Evolutionary conservation across 2,329 filamentous ascomycete genomes (phyloP).

Genomic region (Paecilomyces dactylethromorphus): DNA sequence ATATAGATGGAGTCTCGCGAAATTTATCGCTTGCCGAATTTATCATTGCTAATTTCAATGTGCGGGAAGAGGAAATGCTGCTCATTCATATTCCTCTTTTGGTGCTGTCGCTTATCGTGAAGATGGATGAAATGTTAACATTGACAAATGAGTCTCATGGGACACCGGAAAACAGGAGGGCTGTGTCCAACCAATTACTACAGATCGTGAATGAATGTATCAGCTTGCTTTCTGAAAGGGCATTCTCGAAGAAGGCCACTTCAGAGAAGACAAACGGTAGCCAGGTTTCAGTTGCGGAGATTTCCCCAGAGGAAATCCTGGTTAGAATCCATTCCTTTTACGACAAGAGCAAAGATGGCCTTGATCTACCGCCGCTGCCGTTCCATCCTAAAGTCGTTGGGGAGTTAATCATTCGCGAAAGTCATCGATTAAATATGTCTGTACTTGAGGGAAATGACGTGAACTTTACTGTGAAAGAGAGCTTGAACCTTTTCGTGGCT

Average conservation of each 20-base stretch:
- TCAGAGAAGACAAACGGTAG: slow-evolving; percentile 14
- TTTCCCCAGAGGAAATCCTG: slow-evolving; percentile 42
- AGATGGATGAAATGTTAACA: slow-evolving; percentile 33
- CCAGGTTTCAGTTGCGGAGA: slow-evolving; percentile 8
- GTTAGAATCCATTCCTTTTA: slow-evolving; percentile 62
- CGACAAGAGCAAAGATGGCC: slow-evolving; percentile 61
- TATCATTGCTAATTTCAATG: slow-evolving; percentile 80
- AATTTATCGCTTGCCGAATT: slow-evolving; percentile 72
- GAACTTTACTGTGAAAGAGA: slow-evolving; percentile 46
- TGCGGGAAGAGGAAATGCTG: slow-evolving; percentile 94
- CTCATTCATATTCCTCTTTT: slow-evolving; percentile 75
- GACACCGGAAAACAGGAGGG: slow-evolving; percentile 11
- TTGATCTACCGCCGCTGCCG: slow-evolving; percentile 56
- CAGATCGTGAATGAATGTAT: slow-evolving; percentile 22
- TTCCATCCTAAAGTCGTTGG: slow-evolving; percentile 51
- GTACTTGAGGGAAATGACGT: slow-evolving; percentile 19
- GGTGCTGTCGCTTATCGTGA: slow-evolving; percentile 55
- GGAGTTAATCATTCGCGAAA: slow-evolving; percentile 59
- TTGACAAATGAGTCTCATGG: slow-evolving; percentile 4
- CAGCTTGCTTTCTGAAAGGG: slow-evolving; percentile 40
- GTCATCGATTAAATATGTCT: slow-evolving; percentile 32
- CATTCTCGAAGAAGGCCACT: slow-evolving; percentile 44
- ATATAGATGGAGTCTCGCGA: slow-evolving; percentile 46
- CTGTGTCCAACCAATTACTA: slow-evolving; percentile 18
- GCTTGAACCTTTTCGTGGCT: slow-evolving; percentile 54